Percentiles rank a stretch among this genome's conserved stretches.
These are phyloP conservation scores for Linanthus parryae DNA, from an alignment of 148 eudicot species.

Conservation along the genomic window DNA sequence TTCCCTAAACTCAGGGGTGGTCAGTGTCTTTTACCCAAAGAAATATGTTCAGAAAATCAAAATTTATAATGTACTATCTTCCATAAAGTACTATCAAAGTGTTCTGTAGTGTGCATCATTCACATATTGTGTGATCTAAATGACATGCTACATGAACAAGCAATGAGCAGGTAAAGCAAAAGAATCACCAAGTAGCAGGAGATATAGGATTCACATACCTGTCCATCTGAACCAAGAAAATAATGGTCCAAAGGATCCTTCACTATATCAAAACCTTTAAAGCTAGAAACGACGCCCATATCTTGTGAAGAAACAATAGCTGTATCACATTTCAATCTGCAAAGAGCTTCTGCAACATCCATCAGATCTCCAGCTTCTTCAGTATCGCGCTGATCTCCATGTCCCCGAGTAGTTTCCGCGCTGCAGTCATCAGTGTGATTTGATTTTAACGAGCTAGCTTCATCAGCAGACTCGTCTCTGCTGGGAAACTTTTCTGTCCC, in stretches of 20 bases:
- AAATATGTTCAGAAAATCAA: too few relatives aligned
- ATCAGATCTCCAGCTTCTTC: slow-evolving; percentile 22
- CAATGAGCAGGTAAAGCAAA: too few relatives aligned
- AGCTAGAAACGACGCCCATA: slow-evolving; percentile 32
- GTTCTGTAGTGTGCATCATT: too few relatives aligned
- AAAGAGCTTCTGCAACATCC: slow-evolving; percentile 31
- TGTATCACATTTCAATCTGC: slow-evolving; percentile 25
- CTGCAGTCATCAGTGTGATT: slow-evolving; percentile 25
- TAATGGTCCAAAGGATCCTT: slow-evolving; percentile 83
- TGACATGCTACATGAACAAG: too few relatives aligned
- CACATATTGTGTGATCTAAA: too few relatives aligned
- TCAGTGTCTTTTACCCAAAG: too few relatives aligned
- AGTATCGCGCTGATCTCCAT: slow-evolving; percentile 23
- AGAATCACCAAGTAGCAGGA: slow-evolving; percentile 10
- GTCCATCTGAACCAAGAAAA: slow-evolving; percentile 47
- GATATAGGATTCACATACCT: slow-evolving; percentile 37
- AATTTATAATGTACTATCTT: too few relatives aligned
- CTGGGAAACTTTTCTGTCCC: slow-evolving; percentile 19
- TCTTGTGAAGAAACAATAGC: slow-evolving; percentile 9
- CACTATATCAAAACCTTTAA: slow-evolving; percentile 85
- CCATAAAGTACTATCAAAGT: too few relatives aligned
- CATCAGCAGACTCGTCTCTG: slow-evolving; percentile 26
- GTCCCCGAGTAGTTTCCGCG: slow-evolving; percentile 17
- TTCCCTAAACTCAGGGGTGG: too few relatives aligned
- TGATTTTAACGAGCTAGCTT: slow-evolving; percentile 33